Evolutionary conservation across 164 flowering plant genomes (phyloP).

Genomic region (Vitis labrusca): DNA sequence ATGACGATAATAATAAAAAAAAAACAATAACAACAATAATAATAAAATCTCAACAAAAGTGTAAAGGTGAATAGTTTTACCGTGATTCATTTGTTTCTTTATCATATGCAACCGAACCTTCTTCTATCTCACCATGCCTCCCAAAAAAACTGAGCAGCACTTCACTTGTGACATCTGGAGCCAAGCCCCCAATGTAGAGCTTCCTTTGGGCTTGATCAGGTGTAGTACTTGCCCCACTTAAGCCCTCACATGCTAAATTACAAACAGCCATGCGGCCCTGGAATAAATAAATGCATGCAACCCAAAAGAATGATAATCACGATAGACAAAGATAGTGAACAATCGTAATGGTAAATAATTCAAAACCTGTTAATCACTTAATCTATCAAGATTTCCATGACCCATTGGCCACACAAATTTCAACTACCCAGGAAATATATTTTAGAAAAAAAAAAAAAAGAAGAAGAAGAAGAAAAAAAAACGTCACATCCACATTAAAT

Average conservation of each 20-base stretch:
- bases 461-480: no score
- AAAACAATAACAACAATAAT: not conserved
- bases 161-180: slow-evolving; percentile 64
- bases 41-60: not conserved
- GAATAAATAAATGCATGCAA: slow-evolving; percentile 7
- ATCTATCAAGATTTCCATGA: no score
- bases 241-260: slow-evolving; percentile 71
- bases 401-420: no score
- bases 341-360: not conserved
- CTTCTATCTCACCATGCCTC: slow-evolving; percentile 71
- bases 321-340: not conserved
- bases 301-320: not conserved
- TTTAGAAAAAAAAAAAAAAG: not conserved
- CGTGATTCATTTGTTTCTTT: slow-evolving; percentile 74
- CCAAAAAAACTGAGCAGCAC: slow-evolving; percentile 48
- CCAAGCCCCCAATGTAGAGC: slow-evolving; percentile 65
- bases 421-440: not conserved
- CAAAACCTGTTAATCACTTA: not conserved
- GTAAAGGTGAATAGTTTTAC: slow-evolving; percentile 15
- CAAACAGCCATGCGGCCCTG: slow-evolving; percentile 81
- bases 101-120: slow-evolving; percentile 84
- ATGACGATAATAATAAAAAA: not conserved
- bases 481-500: no score
- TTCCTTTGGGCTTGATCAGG: slow-evolving; percentile 69
- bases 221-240: slow-evolving; percentile 38